Evolutionary conservation across 345 rosid species (phyloP), one percentile per base, ranked within the genome.

Genomic region (Populus tremula): DNA sequence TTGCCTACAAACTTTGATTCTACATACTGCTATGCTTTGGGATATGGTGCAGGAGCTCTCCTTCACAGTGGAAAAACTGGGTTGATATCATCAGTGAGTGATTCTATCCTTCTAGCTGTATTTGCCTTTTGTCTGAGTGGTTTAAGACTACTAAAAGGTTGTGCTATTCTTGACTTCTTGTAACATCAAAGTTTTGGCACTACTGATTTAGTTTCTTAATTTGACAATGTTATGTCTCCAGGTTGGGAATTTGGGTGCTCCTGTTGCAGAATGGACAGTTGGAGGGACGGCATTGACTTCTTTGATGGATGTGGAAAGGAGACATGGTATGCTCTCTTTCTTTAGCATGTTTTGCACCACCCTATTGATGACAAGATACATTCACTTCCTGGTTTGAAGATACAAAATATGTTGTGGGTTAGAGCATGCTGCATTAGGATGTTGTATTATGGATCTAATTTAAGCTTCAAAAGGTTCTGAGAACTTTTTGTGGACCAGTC

Each of bases 301-400:
- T 8, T 82, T 96, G 82, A 96, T 93, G 99, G 99, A 96, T 31
- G 99, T 96, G 33, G 99, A 96, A 90, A 93, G 99, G 88, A 91
- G 99, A 87, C 99, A 96, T 72, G 99, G 98, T 93, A 86, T 29
- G 11, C 16, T 65, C 36, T 56, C 25, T 2, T 29, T 64, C 54
- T n/a, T 50, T 31, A 5, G 41, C 47, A 38, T 20, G 33, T 27
- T 17, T 67, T 49, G 29, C n/a, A 21, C 45, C 36, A 8, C 2
- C 41, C 2, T 21, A 29, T 50, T 31, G 77, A 67, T 29, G 13
- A 49, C 23, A 59, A 5, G 8, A 33, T 13, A 39, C 4, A 62
- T 25, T 73, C 18, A 41, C 41, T 4, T 16, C 54, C 67, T 38
- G 35, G n/a, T 73, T 62, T 17, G 10, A 16, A 18, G 16, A 50